phyloP scores from a whole-genome alignment of 2,329 filamentous ascomycete genomes.

The Ophiostoma montium region DNA sequence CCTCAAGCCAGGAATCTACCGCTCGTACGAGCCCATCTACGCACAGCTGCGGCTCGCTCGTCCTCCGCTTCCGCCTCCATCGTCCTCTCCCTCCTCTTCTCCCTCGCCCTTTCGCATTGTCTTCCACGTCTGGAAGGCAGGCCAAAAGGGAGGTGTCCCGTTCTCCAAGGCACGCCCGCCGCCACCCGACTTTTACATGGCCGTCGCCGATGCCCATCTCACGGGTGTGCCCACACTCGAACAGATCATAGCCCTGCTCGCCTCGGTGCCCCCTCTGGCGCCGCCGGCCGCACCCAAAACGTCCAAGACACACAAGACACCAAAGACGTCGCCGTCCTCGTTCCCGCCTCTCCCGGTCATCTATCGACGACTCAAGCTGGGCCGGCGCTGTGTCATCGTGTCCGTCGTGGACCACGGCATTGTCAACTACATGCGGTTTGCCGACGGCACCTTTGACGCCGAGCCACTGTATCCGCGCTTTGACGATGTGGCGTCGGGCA shows the following conservation, averaged over 20 bases:
- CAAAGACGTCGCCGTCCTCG: neutral
- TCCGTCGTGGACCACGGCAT: slow-evolving; percentile 84
- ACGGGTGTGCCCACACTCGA: slow-evolving; percentile 58
- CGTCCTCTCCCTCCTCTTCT: slow-evolving; percentile 15
- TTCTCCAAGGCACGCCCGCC: slow-evolving; percentile 74
- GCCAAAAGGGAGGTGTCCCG: slow-evolving; percentile 23
- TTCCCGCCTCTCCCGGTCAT: slow-evolving; percentile 21
- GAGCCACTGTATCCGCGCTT: slow-evolving; percentile 57
- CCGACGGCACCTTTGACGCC: slow-evolving; percentile 64
- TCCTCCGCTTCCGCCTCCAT: slow-evolving; percentile 11
- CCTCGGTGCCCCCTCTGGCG: slow-evolving; percentile 57
- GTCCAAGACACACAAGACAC: neutral
- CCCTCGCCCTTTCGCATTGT: slow-evolving; percentile 43
- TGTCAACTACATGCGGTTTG: slow-evolving; percentile 72
- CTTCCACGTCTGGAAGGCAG: slow-evolving; percentile 10
- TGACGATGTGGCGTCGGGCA: slow-evolving; percentile 25
- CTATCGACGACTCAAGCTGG: slow-evolving; percentile 71
- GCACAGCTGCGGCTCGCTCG: slow-evolving; percentile 40
- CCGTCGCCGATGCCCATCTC: slow-evolving; percentile 62
- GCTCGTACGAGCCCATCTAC: slow-evolving; percentile 59
- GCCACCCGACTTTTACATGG: slow-evolving; percentile 69
- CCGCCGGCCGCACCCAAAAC: slow-evolving; percentile 24
- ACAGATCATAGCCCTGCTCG: slow-evolving; percentile 57
- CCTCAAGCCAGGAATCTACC: slow-evolving; percentile 48
- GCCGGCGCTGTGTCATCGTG: slow-evolving; percentile 68